These are phyloP conservation scores for Metarhizium anisopliae DNA, from an alignment of 2,329 filamentous ascomycete genomes.

Conservation along the genomic window DNA sequence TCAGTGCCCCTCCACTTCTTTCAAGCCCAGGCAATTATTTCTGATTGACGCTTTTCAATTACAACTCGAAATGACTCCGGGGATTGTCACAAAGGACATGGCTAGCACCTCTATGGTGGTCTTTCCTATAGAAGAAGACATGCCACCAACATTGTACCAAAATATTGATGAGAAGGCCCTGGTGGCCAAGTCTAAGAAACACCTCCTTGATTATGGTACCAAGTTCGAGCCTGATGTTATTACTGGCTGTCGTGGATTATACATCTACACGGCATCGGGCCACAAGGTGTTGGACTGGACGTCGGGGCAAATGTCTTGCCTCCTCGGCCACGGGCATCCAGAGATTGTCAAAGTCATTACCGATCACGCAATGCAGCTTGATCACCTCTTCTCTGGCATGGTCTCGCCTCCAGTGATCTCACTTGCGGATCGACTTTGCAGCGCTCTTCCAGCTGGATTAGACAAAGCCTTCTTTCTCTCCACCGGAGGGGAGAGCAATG, in stretches of 20 bases:
- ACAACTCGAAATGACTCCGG: background rate
- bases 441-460: slow-evolving; percentile 37
- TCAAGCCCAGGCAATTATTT: background rate
- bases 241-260: slow-evolving; percentile 31
- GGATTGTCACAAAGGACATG: background rate
- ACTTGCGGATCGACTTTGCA: slow-evolving; percentile 41
- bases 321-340: slow-evolving; percentile 48
- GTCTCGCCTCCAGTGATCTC: slow-evolving; percentile 46
- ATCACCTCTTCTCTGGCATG: slow-evolving; percentile 53
- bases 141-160: slow-evolving; percentile 12
- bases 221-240: slow-evolving; percentile 27
- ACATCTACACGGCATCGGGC: slow-evolving; percentile 35
- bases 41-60: background rate
- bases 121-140: slow-evolving; percentile 3
- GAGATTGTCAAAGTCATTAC: slow-evolving; percentile 46
- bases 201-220: slow-evolving; percentile 18
- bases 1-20: background rate
- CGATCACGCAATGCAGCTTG: slow-evolving; percentile 39
- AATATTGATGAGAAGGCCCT: slow-evolving; percentile 14
- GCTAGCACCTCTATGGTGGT: slow-evolving; percentile 1
- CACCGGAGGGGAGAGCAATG: slow-evolving; percentile 48
- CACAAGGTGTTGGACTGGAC: slow-evolving; percentile 48
- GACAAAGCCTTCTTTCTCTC: slow-evolving; percentile 49
- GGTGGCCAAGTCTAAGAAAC: slow-evolving; percentile 12
- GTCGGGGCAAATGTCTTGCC: slow-evolving; percentile 51